phyloP scores from a whole-genome alignment of 2,329 filamentous ascomycete genomes.

The Pezicula radicicola region DNA sequence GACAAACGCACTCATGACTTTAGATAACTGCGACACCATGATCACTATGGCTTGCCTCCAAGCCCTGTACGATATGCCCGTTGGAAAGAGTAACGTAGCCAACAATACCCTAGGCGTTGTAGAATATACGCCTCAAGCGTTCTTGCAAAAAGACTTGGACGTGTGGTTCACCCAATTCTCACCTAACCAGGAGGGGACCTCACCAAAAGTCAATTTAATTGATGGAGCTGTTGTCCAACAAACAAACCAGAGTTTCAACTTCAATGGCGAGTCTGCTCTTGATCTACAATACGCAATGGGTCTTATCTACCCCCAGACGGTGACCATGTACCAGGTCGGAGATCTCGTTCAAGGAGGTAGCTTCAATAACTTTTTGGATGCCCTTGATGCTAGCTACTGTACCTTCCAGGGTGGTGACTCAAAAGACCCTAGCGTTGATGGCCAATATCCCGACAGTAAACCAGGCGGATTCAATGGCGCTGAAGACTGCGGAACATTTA shows the following conservation, averaged over 20 bases:
- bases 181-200: conserved; percentile 34
- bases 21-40: conserved; percentile 44
- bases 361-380: conserved; percentile 33
- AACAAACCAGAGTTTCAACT: conserved; percentile 32
- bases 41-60: conserved; percentile 56
- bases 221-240: conserved; percentile 34
- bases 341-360: conserved; percentile 25
- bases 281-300: conserved; percentile 42
- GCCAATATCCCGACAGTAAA: conserved; percentile 29
- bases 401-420: conserved; percentile 38
- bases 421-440: conserved; percentile 32
- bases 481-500: conserved; percentile 42
- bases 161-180: conserved; percentile 44
- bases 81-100: conserved; percentile 28
- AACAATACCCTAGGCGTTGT: conserved; percentile 53
- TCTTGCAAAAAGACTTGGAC: conserved; percentile 47
- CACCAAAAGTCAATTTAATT: conserved; percentile 32
- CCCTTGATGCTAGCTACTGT: conserved; percentile 43
- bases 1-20: conserved; percentile 19
- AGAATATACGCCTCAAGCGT: conserved; percentile 52
- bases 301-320: conserved; percentile 47
- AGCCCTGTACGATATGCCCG: conserved; percentile 46
- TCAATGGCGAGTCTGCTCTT: conserved; percentile 36
- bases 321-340: conserved; percentile 46
- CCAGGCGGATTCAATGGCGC: conserved; percentile 33